Base-by-base conservation (phyloP, 257 asterid genomes). In the Salvia rosmarinus region DNA sequence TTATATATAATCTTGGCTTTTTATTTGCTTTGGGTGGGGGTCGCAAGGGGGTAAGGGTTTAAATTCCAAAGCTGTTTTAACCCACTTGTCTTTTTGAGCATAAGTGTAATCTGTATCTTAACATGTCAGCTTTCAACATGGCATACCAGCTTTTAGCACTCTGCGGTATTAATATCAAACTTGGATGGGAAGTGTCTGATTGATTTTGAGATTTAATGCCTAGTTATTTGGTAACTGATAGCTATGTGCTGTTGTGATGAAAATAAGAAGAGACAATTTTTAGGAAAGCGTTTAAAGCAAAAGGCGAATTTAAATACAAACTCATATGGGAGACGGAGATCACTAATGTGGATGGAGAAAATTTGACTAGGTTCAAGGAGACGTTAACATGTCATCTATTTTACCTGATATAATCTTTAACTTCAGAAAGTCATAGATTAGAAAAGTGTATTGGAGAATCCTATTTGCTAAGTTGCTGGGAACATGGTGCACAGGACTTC, bases 341-440 rank as follows among this genome's bases (percentile, higher is more conserved):
- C 20, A 13, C 23, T 58, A 59, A 25, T 9, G 21, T 47, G 76
- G 28, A 43, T 44, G 21, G 61, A 42, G 58, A 71, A 71, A 52
- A 32, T 59, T 32, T 9, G 13, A 59, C 39, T 47, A 60, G 7
- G 25, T 58, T 8, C 28, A 60, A 43, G 34, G 16, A 58, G 54
- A 10, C 59, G 12, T 40, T 39, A 4, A n/a, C 39, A n/a, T 28
- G n/a, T n/a, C 67, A 35, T 56, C 39, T 39, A 37, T 32, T 63
- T 68, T 9, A 25, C 30, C 17, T 64, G 59, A 70, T 58, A 54
- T 46, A 65, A 73, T 73, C 59, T 28, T 62, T 66, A 58, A 65
- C 56, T 44, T 30, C 20, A 55, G 47, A 14, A 6, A 46, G 56
- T 42, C 58, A 37, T 49, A 5, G 12, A 25, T 39, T 73, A 28